Base-by-base conservation (phyloP, 1,139 yeast species). In the Lizanozyma gosingica region DNA sequence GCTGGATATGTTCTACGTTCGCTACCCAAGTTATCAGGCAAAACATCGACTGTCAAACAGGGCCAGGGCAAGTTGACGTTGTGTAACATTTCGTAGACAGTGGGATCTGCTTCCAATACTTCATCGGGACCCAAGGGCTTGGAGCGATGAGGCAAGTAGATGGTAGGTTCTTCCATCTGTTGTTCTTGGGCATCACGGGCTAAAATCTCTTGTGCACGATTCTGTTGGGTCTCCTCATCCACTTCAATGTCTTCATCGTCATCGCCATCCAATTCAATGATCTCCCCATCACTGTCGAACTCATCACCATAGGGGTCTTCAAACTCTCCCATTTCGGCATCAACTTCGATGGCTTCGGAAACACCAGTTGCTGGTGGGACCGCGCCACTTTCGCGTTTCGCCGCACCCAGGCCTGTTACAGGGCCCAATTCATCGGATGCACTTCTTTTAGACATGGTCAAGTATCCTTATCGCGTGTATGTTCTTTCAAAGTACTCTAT, bases 21-120 rank as follows among this genome's bases (percentile, higher is more conserved):
- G 42, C 76, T 71, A 8, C 98, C 99, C 42, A 87, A 70, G 40
- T 71, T 67, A 59, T 92, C 99, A 11, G 95, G 95, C 42, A 94
- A 65, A 34, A 92, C 67, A 56, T 92, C 98, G 47, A 94, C 71
- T 2, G 97, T 86, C 55, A 92, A 68, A 63, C 97, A 88, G 16
- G 99, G 97, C 97, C 98, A 92, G 53, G 95, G 95, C 59, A 92
- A 69, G 58, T 85, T 86, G 46, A 92, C 86, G 54, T 86, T 86
- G 63, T 92, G 99, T 44, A 92, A 70, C 97, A 92, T 90, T 55
- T 92, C 95, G 59, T 94, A 92, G 3, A 92, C 96, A 14, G 92
- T 71, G 41, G 95, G 95, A 63, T 92, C 98, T 1, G 98, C 96
- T 63, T 92, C 97, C 57, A 92, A 72, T 8, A 84, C 94, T 65